phyloP scores from a whole-genome alignment of 169 alveolate genomes.

The Babesia divergens region DNA sequence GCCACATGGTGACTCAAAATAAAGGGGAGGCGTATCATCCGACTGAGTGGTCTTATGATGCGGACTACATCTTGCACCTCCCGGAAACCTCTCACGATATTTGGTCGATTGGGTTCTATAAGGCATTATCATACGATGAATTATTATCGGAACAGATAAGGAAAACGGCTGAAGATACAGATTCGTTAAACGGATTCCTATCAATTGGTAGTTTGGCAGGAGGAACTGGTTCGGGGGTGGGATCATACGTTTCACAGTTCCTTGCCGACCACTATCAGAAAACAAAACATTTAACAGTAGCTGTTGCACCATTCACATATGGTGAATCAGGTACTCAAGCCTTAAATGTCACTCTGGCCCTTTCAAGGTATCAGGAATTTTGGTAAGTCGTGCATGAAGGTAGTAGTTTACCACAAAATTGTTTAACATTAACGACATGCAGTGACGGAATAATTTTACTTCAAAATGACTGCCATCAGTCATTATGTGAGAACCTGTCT shows the following conservation, averaged over 20 bases:
- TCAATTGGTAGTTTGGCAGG: slow-evolving; percentile 68
- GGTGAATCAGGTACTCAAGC: slow-evolving; percentile 68
- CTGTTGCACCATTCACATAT: slow-evolving; percentile 58
- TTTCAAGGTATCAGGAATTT: slow-evolving; percentile 51
- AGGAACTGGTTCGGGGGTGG: slow-evolving; percentile 69
- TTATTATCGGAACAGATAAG: slow-evolving; percentile 21
- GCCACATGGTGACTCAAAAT: background rate
- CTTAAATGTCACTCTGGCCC: slow-evolving; percentile 50
- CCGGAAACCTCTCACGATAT: slow-evolving; percentile 16
- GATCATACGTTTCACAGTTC: slow-evolving; percentile 47
- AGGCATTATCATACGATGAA: slow-evolving; percentile 36
- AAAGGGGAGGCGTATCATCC: background rate
- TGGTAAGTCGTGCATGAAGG: slow-evolving; percentile 28
- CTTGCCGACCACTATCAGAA: slow-evolving; percentile 64
- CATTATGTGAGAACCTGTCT: slow-evolving; percentile 14
- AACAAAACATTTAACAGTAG: slow-evolving; percentile 29
- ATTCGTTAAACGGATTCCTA: slow-evolving; percentile 49
- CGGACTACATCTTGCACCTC: background rate
- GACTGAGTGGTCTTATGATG: slow-evolving; percentile 1
- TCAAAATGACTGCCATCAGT: slow-evolving; percentile 29
- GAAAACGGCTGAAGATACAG: slow-evolving; percentile 49
- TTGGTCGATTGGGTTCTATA: slow-evolving; percentile 23
- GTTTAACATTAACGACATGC: slow-evolving; percentile 24
- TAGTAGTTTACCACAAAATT: slow-evolving; percentile 42
- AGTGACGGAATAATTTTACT: slow-evolving; percentile 45